These are phyloP conservation scores for Lactarius pseudohatsudake DNA, from an alignment of 768 basidiomycete species.

Conservation along the genomic window DNA sequence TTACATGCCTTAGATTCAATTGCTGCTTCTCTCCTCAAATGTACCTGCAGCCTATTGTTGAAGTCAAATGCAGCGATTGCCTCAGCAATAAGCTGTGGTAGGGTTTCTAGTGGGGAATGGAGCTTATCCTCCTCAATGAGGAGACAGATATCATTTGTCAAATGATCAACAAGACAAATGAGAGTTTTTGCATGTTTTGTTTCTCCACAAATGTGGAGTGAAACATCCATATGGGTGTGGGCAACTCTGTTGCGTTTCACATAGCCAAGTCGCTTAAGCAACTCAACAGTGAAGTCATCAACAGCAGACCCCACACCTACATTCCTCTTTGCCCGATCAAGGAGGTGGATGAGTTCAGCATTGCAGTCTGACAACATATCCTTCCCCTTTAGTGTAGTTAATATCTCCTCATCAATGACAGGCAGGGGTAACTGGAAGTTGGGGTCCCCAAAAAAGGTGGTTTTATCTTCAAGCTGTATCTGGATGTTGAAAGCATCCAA, in stretches of 20 bases:
- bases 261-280: conserved; percentile 11
- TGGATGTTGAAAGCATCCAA: conserved; percentile 5
- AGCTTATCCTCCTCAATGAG: conserved; percentile 14
- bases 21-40: background rate
- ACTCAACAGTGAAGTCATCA: conserved; percentile 11
- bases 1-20: background rate
- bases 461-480: background rate
- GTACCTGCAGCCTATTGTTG: background rate
- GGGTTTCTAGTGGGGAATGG: background rate
- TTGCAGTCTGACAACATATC: background rate
- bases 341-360: background rate
- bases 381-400: background rate
- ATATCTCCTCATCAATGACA: background rate
- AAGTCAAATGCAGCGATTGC: background rate
- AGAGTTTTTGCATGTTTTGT: background rate
- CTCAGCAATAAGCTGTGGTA: background rate
- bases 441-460: background rate
- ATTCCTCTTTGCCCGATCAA: background rate
- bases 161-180: conserved; percentile 12
- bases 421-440: conserved; percentile 10
- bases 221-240: background rate
- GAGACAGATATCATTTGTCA: conserved; percentile 14
- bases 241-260: background rate
- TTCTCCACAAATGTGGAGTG: background rate
- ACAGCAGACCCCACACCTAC: background rate